Evolutionary conservation across 768 basidiomycete species (phyloP).

Genomic region (Tulasnella sp.): DNA sequence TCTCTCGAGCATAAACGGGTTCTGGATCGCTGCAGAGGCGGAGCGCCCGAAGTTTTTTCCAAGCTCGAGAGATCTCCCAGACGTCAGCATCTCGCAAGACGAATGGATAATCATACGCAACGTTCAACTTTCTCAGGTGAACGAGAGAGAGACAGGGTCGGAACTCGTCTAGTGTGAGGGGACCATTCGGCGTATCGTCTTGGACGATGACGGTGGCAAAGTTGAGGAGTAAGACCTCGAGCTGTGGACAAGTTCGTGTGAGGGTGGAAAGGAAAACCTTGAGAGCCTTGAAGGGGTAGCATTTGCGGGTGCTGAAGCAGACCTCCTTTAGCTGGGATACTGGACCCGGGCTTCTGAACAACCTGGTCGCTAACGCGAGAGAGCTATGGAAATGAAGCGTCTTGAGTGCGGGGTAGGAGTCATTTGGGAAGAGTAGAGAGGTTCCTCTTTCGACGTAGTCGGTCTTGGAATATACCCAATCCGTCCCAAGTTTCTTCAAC

Average conservation of each 20-base stretch:
- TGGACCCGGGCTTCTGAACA: neutral
- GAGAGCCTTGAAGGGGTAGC: neutral
- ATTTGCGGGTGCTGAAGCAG: neutral
- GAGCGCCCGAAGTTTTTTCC: neutral
- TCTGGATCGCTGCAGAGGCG: neutral
- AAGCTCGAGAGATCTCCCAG: neutral
- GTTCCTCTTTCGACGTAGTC: neutral
- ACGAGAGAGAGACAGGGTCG: neutral
- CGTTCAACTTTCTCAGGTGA: neutral
- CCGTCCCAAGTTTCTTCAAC: neutral
- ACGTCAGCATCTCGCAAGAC: neutral
- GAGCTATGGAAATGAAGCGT: neutral
- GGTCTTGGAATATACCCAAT: neutral
- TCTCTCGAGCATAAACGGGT: neutral
- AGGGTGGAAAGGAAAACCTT: too few relatives aligned
- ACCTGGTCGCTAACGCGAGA: neutral
- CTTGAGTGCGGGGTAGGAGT: neutral
- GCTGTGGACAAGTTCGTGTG: too few relatives aligned
- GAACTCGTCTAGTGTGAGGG: neutral
- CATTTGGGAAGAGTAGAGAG: neutral
- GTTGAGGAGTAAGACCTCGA: neutral
- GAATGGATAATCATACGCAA: neutral
- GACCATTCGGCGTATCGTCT: neutral
- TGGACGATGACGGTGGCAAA: neutral
- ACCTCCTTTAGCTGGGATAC: neutral